A percentile compares a stretch with the other conserved stretches of the same genome.
phyloP scores from a whole-genome alignment of 1,284 basidiomycete genomes.

The Austroboletus olivaceoglutinosus region DNA sequence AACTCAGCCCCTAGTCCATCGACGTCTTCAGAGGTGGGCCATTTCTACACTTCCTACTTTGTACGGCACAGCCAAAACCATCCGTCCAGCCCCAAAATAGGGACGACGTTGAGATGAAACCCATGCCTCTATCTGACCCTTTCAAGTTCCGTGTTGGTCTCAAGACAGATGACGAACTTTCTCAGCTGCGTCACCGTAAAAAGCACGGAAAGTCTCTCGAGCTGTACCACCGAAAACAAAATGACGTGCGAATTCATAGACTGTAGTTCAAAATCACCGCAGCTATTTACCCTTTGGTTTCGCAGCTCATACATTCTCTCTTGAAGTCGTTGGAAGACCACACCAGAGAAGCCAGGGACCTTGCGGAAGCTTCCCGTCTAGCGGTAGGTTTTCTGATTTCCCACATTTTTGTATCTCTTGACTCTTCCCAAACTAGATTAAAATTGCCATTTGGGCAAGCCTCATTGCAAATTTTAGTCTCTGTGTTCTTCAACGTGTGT shows the following conservation, averaged over 20 bases:
- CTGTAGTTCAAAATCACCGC: conserved; percentile 2
- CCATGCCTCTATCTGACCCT: conserved; percentile 47
- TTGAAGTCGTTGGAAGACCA: conserved; percentile 90
- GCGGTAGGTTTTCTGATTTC: conserved; percentile 46
- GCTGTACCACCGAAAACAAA: conserved; percentile 79
- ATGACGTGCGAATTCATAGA: conserved; percentile 53
- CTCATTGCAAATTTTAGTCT: conserved; percentile 74
- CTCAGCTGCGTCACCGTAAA: conserved; percentile 52
- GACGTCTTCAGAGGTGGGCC: conserved; percentile 12
- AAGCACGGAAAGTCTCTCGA: conserved; percentile 63
- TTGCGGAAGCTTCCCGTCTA: conserved; percentile 61
- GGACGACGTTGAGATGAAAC: conserved; percentile 47
- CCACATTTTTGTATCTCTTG: not conserved
- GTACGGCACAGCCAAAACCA: not conserved
- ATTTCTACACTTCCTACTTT: not conserved
- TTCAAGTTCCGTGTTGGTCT: conserved; percentile 57
- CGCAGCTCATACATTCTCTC: conserved; percentile 74
- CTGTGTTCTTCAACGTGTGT: conserved; percentile 65
- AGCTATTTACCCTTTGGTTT: conserved; percentile 6
- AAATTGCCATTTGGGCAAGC: conserved; percentile 85
- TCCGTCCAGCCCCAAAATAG: conserved; percentile 23
- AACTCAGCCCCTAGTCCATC: not conserved
- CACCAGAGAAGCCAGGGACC: conserved; percentile 67
- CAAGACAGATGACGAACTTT: conserved; percentile 60
- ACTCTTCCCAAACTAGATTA: conserved; percentile 54